A percentile compares a stretch with the other conserved stretches of the same genome.
Conservation (phyloP, 2,329 filamentous ascomycete genomes). For the Colletotrichum tropicale region DNA sequence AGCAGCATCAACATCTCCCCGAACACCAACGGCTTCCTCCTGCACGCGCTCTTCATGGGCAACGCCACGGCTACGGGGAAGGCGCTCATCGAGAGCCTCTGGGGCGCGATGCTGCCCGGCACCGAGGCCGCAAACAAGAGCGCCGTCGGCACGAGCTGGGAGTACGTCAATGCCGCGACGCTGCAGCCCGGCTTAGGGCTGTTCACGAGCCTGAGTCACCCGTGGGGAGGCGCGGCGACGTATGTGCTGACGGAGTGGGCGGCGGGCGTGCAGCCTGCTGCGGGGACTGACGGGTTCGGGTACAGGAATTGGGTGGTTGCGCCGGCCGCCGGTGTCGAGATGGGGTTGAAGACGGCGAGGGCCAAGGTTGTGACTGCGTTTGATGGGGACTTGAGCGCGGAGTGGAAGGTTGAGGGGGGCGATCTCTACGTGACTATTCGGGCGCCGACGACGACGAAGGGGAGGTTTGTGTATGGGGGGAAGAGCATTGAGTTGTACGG, state of each 20-base stretch:
- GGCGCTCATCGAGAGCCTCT: constrained; percentile 39
- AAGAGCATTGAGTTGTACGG: constrained; percentile 4
- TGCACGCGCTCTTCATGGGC: constrained; percentile 37
- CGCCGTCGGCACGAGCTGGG: constrained; percentile 46
- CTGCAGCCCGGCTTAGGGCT: constrained; percentile 42
- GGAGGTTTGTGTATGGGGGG: constrained; percentile 8
- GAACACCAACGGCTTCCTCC: constrained; percentile 49
- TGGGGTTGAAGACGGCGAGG: constrained; percentile 29
- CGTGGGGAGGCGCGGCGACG: constrained; percentile 49
- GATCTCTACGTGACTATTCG: constrained; percentile 13
- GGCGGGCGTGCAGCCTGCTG: constrained; percentile 26
- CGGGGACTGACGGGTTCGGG: constrained; percentile 22
- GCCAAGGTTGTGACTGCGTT: constrained; percentile 29
- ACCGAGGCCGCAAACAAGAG: constrained; percentile 23
- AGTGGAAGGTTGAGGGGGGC: constrained; percentile 18
- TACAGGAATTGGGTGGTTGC: constrained; percentile 30
- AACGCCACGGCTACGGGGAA: constrained; percentile 27
- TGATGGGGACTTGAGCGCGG: constrained; percentile 25
- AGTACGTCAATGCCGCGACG: constrained; percentile 42
- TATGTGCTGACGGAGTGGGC: constrained; percentile 45
- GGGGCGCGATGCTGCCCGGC: constrained; percentile 43
- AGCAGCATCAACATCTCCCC: constrained; percentile 45
- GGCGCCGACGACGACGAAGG: constrained; percentile 12
- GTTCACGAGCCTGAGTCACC: constrained; percentile 47
- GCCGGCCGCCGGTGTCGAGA: constrained; percentile 26